phyloP scores from a whole-genome alignment of 1,139 yeast species.

The Lizanozyma gosingica region DNA sequence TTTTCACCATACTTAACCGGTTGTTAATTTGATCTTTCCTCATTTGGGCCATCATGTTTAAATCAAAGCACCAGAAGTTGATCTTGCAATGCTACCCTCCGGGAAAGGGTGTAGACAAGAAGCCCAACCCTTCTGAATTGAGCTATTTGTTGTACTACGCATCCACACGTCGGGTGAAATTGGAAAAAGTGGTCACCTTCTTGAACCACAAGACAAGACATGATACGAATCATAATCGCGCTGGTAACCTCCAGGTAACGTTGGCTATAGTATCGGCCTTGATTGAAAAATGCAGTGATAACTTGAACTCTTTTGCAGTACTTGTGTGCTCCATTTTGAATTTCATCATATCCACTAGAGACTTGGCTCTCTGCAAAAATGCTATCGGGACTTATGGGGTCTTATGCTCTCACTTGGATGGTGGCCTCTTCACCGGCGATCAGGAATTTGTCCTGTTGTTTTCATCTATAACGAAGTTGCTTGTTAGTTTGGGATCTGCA shows the following conservation, averaged over 20 bases:
- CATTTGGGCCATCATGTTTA: constrained; percentile 24
- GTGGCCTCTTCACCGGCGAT: constrained; percentile 67
- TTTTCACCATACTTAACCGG: too few relatives aligned
- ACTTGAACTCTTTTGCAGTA: constrained; percentile 73
- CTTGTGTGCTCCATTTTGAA: constrained; percentile 39
- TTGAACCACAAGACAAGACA: constrained; percentile 52
- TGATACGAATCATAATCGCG: constrained; percentile 53
- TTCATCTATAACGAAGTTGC: constrained; percentile 27
- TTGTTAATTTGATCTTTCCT: too few relatives aligned
- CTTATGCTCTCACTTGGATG: constrained; percentile 60
- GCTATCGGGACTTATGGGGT: constrained; percentile 43
- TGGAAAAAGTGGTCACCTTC: constrained; percentile 76
- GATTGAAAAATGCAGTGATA: constrained; percentile 70
- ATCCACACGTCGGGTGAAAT: constrained; percentile 79
- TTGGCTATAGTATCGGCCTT: constrained; percentile 61
- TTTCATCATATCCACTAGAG: constrained; percentile 39
- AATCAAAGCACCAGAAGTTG: constrained; percentile 82
- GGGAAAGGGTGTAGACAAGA: constrained; percentile 75
- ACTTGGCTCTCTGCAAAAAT: constrained; percentile 47
- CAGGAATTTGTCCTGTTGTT: constrained; percentile 47
- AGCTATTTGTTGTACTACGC: constrained; percentile 86
- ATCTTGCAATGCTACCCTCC: constrained; percentile 91
- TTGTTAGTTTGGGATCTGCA: constrained; percentile 22
- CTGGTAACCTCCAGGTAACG: constrained; percentile 81
- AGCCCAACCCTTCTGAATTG: constrained; percentile 86